Percentiles rank a stretch among this genome's conserved stretches.
phyloP scores from a whole-genome alignment of 2,329 filamentous ascomycete species.

The Myriosclerotinia curreyana region DNA sequence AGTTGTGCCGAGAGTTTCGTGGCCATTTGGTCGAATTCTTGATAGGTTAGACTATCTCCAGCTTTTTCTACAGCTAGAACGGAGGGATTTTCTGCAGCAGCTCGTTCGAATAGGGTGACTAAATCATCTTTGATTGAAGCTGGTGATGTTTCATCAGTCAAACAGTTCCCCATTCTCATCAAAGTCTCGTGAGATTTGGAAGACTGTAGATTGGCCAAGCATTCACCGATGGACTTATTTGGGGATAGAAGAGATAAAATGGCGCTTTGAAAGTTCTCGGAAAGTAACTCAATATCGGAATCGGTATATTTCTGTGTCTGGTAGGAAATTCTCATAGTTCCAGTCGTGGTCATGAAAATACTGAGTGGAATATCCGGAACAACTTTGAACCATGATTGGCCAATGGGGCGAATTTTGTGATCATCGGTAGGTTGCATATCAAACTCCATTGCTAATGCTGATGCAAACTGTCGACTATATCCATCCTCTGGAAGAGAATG shows the following conservation, averaged over 20 bases:
- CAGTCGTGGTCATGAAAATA: conserved; percentile 11
- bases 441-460: conserved; percentile 16
- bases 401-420: neutral
- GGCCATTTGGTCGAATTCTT: neutral
- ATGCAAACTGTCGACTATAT: conserved; percentile 18
- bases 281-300: neutral
- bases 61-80: conserved; percentile 15
- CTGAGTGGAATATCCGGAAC: conserved; percentile 17
- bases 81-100: neutral
- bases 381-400: conserved; percentile 11
- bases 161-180: conserved; percentile 18
- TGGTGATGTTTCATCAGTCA: conserved; percentile 6
- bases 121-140: conserved; percentile 18
- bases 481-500: conserved; percentile 22
- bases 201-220: conserved; percentile 1
- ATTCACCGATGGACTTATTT: neutral
- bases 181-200: neutral
- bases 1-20: conserved; percentile 14
- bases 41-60: neutral
- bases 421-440: conserved; percentile 3
- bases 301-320: conserved; percentile 6
- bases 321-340: conserved; percentile 16
- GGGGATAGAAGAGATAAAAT: conserved; percentile 5
- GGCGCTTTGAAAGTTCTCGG: neutral
- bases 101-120: conserved; percentile 18